A percentile compares a stretch with the other conserved stretches of the same genome.
phyloP scores from a whole-genome alignment of 1,284 basidiomycete genomes.

The Amylostereum areolatum region DNA sequence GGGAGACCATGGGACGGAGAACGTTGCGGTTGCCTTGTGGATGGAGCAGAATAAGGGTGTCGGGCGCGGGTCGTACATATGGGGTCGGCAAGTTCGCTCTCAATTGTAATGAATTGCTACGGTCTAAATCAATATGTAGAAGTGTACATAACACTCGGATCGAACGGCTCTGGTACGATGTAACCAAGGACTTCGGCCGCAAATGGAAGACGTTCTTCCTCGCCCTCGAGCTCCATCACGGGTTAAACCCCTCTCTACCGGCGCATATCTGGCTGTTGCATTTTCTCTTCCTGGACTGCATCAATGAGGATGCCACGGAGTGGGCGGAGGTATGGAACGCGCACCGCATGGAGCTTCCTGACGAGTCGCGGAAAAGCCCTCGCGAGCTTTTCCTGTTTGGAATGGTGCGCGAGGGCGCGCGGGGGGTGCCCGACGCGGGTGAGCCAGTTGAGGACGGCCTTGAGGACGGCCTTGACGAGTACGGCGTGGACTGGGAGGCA shows the following conservation, averaged over 20 bases:
- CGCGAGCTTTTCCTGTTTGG: slow-evolving; percentile 14
- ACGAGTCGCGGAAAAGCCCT: slow-evolving; percentile 6
- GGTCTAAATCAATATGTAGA: slow-evolving; percentile 11
- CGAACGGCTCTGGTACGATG: slow-evolving; percentile 33
- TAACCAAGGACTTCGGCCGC: slow-evolving; percentile 23
- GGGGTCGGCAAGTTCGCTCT: slow-evolving; percentile 25
- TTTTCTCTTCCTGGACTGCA: slow-evolving; percentile 13
- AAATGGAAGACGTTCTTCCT: slow-evolving; percentile 29
- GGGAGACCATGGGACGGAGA: slow-evolving; percentile 26
- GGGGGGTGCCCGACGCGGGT: slow-evolving; percentile 1
- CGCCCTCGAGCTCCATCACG: slow-evolving; percentile 16
- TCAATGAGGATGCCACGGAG: slow-evolving; percentile 13
- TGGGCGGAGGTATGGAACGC: slow-evolving; percentile 21
- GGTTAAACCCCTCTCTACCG: slow-evolving; percentile 11
- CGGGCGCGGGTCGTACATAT: slow-evolving; percentile 27
- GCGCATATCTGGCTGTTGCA: slow-evolving; percentile 22
- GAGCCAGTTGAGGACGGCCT: background rate
- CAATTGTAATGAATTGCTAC: background rate
- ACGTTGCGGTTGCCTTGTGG: slow-evolving; percentile 17
- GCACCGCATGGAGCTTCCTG: slow-evolving; percentile 14
- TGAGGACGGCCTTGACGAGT: slow-evolving; percentile 3
- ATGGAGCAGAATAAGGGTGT: slow-evolving; percentile 22
- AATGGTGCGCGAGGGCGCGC: slow-evolving; percentile 8
- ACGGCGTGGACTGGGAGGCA: slow-evolving; percentile 16
- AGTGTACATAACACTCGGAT: slow-evolving; percentile 31